Evolutionary conservation across 2,329 filamentous ascomycete species (phyloP).

Genomic region (Fusarium chuoi): DNA sequence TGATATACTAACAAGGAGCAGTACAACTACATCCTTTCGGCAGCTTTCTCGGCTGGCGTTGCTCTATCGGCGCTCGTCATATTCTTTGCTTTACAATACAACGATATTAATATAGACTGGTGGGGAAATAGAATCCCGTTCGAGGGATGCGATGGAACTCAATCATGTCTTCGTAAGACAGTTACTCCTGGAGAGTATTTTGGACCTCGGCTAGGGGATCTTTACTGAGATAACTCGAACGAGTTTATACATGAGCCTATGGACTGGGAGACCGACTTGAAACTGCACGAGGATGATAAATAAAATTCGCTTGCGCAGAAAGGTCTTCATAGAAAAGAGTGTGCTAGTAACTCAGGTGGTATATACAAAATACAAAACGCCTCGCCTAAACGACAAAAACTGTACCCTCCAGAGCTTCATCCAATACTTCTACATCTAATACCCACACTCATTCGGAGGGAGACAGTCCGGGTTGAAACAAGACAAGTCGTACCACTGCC

Average conservation of each 20-base stretch:
- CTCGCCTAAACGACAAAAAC: not conserved
- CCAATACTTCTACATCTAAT: not conserved
- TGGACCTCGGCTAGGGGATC: constrained; percentile 42
- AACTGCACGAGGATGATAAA: not conserved
- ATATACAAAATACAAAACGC: constrained; percentile 15
- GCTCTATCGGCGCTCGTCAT: constrained; percentile 59
- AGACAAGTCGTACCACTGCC: constrained; percentile 27
- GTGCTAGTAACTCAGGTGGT: not conserved
- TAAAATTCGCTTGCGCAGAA: not conserved
- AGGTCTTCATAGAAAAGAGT: not conserved
- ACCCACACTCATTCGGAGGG: constrained; percentile 15
- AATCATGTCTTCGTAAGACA: constrained; percentile 35
- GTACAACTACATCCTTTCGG: constrained; percentile 60
- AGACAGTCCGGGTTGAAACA: constrained; percentile 34
- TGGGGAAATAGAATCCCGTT: constrained; percentile 54
- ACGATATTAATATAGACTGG: constrained; percentile 52
- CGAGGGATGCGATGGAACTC: constrained; percentile 44
- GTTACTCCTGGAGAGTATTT: constrained; percentile 47
- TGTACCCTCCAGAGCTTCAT: not conserved
- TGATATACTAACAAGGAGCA: constrained; percentile 40
- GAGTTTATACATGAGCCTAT: not conserved
- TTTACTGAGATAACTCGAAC: not conserved
- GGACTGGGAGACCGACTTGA: not conserved
- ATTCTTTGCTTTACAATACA: constrained; percentile 59
- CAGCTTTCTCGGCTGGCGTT: constrained; percentile 56